Conservation (phyloP, 2,329 filamentous ascomycete species). For the Cephalotrichum gorgonifer region DNA sequence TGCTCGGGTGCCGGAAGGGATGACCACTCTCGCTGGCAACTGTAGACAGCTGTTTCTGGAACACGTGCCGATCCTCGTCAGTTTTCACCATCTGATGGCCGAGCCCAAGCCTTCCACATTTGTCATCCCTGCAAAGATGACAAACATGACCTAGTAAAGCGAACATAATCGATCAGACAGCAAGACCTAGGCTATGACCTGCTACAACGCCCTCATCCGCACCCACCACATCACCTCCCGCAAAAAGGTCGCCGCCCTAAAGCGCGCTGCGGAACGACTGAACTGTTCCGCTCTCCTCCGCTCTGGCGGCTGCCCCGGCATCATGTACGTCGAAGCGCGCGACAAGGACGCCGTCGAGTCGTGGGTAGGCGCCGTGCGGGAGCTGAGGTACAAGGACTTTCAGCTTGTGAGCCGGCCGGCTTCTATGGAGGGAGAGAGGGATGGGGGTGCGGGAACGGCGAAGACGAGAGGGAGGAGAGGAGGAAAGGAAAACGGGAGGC, state of each 20-base stretch:
- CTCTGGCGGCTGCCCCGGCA: slow-evolving; percentile 58
- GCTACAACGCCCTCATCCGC: slow-evolving; percentile 54
- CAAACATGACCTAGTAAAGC: too few species aligned
- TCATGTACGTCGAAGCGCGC: slow-evolving; percentile 65
- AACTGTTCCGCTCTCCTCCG: slow-evolving; percentile 56
- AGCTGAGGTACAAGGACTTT: slow-evolving; percentile 63
- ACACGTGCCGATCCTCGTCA: too few species aligned
- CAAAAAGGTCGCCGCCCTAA: slow-evolving; percentile 55
- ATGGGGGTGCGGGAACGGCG: not conserved
- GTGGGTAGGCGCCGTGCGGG: slow-evolving; percentile 57
- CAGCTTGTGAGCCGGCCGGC: slow-evolving; percentile 48
- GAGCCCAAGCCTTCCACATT: too few species aligned
- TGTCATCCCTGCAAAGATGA: too few species aligned
- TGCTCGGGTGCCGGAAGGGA: too few species aligned
- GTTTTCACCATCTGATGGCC: too few species aligned
- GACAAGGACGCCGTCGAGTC: slow-evolving; percentile 41
- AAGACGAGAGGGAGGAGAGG: too few species aligned
- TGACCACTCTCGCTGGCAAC: too few species aligned
- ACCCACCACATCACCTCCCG: slow-evolving; percentile 76
- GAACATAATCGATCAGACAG: too few species aligned
- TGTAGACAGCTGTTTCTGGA: too few species aligned
- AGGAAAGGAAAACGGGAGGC: slow-evolving; percentile 1
- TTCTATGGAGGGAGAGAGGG: slow-evolving; percentile 8
- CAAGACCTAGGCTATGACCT: too few species aligned
- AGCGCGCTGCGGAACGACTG: slow-evolving; percentile 49